A percentile compares a stretch with the other conserved stretches of the same genome.
phyloP scores from a whole-genome alignment of 164 flowering plant genomes.

The Brasenia schreberi region DNA sequence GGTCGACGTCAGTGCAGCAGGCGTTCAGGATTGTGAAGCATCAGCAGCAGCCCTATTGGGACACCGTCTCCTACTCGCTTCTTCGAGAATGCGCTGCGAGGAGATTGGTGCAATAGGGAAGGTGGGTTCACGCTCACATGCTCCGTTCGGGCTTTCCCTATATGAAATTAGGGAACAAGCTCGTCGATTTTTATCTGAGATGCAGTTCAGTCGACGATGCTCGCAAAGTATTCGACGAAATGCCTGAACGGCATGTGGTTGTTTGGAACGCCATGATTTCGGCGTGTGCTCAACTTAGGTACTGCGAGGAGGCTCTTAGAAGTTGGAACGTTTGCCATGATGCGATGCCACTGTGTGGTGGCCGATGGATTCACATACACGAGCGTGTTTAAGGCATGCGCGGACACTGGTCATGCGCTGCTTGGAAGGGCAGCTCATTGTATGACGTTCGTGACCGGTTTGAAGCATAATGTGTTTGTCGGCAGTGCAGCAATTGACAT shows the following conservation, averaged over 20 bases:
- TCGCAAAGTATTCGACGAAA: constrained; percentile 34
- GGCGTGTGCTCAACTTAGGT: constrained; percentile 13
- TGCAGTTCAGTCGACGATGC: constrained; percentile 23
- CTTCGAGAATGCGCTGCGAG: constrained; percentile 18
- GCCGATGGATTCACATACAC: constrained; percentile 37
- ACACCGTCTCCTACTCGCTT: constrained; percentile 14
- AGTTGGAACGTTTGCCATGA: constrained; percentile 19
- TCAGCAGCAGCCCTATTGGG: not conserved
- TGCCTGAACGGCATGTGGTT: constrained; percentile 30
- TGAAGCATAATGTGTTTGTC: constrained; percentile 35
- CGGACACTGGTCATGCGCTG: constrained; percentile 22
- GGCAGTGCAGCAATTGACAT: constrained; percentile 48
- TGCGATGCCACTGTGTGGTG: constrained; percentile 23
- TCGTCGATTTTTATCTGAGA: constrained; percentile 25
- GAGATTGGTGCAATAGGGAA: constrained; percentile 11
- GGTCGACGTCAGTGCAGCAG: not conserved
- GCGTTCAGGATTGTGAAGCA: not conserved
- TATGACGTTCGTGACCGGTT: constrained; percentile 29
- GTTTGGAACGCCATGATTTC: constrained; percentile 48
- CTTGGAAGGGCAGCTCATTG: constrained; percentile 37
- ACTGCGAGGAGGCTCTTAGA: constrained; percentile 22
- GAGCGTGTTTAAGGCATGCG: constrained; percentile 32
- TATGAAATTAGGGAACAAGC: constrained; percentile 22
- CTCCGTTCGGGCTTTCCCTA: constrained; percentile 20
- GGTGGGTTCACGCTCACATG: constrained; percentile 24